Conservation (phyloP, 768 basidiomycete genomes). For the Dacryopinax spathularia region DNA sequence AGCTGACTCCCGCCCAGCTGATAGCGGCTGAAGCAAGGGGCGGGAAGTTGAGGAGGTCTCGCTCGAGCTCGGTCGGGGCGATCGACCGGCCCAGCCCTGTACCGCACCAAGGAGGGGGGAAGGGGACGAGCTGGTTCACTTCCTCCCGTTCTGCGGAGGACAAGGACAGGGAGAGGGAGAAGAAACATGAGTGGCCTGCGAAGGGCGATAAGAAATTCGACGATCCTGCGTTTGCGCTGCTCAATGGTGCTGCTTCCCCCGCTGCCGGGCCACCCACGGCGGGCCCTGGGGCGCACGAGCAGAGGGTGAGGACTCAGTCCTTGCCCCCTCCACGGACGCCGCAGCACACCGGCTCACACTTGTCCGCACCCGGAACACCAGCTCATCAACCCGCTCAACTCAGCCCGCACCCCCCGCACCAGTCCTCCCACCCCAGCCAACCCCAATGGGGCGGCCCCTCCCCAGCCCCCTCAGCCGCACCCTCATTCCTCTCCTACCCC, state of each 20-base stretch:
- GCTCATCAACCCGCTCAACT: too few species aligned
- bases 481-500: slow-evolving; percentile 32
- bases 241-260: neutral
- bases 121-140: neutral
- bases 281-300: neutral
- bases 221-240: slow-evolving; percentile 37
- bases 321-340: neutral
- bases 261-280: neutral
- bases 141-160: slow-evolving; percentile 13
- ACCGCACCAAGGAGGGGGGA: neutral
- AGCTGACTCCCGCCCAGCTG: slow-evolving; percentile 9
- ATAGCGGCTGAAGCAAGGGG: neutral
- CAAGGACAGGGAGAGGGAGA: slow-evolving; percentile 16
- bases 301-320: neutral
- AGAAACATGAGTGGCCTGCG: slow-evolving; percentile 42
- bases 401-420: neutral
- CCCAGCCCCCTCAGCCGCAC: slow-evolving; percentile 26
- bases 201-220: slow-evolving; percentile 36
- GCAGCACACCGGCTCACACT: neutral
- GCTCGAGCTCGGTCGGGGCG: neutral
- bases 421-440: slow-evolving; percentile 21
- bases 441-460: slow-evolving; percentile 1
- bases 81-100: neutral
- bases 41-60: neutral
- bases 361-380: neutral